Evolutionary conservation across 129 eudicot species (phyloP), one percentile per base, ranked within the genome.

Genomic region (Arctium lappa): DNA sequence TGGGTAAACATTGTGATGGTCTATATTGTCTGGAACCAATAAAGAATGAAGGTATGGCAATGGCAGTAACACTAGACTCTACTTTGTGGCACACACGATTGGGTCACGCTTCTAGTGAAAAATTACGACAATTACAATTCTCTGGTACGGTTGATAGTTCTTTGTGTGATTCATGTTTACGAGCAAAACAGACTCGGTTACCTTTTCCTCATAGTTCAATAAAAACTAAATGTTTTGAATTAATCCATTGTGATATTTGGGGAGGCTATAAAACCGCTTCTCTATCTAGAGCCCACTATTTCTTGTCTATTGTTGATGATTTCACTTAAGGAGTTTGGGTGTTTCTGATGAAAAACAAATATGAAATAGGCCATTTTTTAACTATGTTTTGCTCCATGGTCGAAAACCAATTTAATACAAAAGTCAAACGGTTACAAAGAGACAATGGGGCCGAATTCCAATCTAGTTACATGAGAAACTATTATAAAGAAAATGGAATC

Each of bases 181-280:
- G 72, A 68, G 72, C 72, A 68, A 68, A 68, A 31, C 72, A 68
- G 9, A 68, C 72, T 4, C 31, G 72, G 0, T 68, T 68, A 31
- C 34, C 72, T 68, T 68, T 68, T 68, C 72, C 72, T 18, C 32
- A 68, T 68, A 68, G 72, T 18, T 68, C 72, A 68, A 68, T 68
- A 68, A 68, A 68, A 22, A 68, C 31, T 22, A 68, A 22, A 68
- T 68, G 72, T 68, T 68, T 68, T 22, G 72, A 68, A 18, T 68
- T 22, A 31, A 68, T 68, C 4, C 15, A 48, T 48, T 48, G 60
- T 48, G 48, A 40, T 40, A 40, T 40, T 40, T 40, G 48, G 11
- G 48, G 48, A 40, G 48, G 48, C 48, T 40, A 11, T 48, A 48
- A 48, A 48, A 48, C 16, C 4, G 16, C 16, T 48, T 48, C 60